Evolutionary conservation across 257 asterid species (phyloP), one percentile per base, ranked within the genome.

Genomic region (Cinchona pubescens): DNA sequence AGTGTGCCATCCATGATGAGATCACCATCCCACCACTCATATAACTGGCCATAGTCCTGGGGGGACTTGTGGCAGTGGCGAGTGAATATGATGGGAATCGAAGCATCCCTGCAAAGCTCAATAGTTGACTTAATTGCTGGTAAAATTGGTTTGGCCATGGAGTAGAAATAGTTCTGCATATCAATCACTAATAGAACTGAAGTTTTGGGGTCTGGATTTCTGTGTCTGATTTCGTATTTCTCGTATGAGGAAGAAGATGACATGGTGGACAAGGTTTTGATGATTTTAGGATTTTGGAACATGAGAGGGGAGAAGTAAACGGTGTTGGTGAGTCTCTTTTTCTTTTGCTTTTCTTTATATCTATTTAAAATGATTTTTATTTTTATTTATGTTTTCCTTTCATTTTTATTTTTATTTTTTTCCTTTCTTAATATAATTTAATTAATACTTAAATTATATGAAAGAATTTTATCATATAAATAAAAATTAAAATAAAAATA

Each of bases 21-120:
- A 61, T 88, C 87, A n/a, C 92, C 90, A 63, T 79, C 23, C 96
- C 96, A 91, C 97, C 97, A 91, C 86, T 91, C 96, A 29, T 75
- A 43, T 11, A 91, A 76, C 89, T 86, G 85, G 35, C 89, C 87
- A 63, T 72, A 73, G 76, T 87, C 93, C 42, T 82, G 86, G 37
- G 85, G 90, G 55, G 93, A 82, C 74, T 82, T 82, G 79, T 91
- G 96, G 82, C 80, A 7, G 89, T 91, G 97, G 76, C 97, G 92
- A n/a, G 97, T 91, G 88, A 86, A 91, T 80, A 89, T 73, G 11
- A 91, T 78, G 23, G 93, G 96, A 25, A 89, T 29, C 21, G 87
- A 86, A 27, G 90, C 79, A 38, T 78, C 78, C 16, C 97, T 86
- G 78, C 91, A 91, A 75, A 88, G 86, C 77, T 82, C 80, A 79